Evolutionary conservation across 305 asterid species (phyloP), one percentile per base, ranked within the genome.

Genomic region (Fraxinus latifolia): DNA sequence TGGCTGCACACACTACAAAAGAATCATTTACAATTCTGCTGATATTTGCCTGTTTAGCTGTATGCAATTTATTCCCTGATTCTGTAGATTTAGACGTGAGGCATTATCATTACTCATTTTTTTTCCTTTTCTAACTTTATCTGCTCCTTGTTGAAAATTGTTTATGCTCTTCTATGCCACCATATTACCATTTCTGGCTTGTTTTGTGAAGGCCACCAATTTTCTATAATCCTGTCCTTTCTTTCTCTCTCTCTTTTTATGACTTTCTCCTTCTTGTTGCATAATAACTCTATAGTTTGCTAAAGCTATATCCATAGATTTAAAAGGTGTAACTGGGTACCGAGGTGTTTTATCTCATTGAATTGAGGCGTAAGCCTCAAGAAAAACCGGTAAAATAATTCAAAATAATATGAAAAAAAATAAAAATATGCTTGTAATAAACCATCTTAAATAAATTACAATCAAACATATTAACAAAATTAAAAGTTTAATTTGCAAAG

Each of bases 91-190:
- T 60, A 60, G 25, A 19, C 9, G 15, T 23, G 4, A 60, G 23
- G n/a, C 32, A 21, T 60, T 60, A 7, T 21, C 3, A 17, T 7
- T 36, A 21, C 27, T 19, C n/a, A 17, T 39, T 15, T 37, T 19
- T 44, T 76, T n/a, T 67, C 17, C 65, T 23, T 36, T 80, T 50
- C 5, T 75, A n/a, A 67, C 34, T 17, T 82, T 77, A 75, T 11
- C 42, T 25, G 44, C 0, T 8, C 8, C 14, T 7, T 8, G 32
- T 23, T 50, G 62, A 15, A 15, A 15, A 15, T 15, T 15, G 2
- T 15, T 15, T 50, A 50, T 50, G 6, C 4, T 21, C 32, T 60
- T 60, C 71, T 9, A 60, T 19, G 71, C 31, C 14, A 60, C 29
- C 15, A 60, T 60, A 23, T 23, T 60, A 23, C 4, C 11, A 1